These are phyloP conservation scores for Coprinopsis sp. DNA, from an alignment of 768 basidiomycete species.

Conservation along the genomic window DNA sequence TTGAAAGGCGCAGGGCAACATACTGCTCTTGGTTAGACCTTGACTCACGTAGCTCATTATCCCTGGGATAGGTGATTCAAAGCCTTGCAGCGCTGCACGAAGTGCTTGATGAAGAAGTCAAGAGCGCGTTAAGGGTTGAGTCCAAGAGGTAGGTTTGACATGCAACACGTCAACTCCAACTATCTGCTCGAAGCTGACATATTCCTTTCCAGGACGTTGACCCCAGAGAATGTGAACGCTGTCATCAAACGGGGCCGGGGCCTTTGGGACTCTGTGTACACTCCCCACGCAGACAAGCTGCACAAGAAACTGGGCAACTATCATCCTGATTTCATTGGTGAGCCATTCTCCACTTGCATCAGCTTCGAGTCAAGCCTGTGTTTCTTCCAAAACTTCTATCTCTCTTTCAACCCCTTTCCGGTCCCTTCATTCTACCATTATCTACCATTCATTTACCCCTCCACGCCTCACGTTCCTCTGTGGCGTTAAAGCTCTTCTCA, in stretches of 20 bases:
- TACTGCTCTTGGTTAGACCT: constrained; percentile 1
- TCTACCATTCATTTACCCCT: too few species aligned
- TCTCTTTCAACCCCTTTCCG: too few species aligned
- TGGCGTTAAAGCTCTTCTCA: too few species aligned
- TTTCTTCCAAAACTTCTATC: too few species aligned
- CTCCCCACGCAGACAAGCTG: constrained; percentile 86
- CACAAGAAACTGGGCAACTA: constrained; percentile 80
- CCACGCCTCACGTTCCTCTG: too few species aligned
- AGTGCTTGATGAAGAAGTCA: constrained; percentile 80
- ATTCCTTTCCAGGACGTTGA: constrained; percentile 46
- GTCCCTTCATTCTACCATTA: too few species aligned
- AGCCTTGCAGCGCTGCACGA: constrained; percentile 72
- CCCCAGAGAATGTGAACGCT: constrained; percentile 60
- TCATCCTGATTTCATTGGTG: constrained; percentile 93
- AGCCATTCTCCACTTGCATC: constrained; percentile 43
- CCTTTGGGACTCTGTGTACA: constrained; percentile 85
- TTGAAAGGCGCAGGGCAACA: too few species aligned
- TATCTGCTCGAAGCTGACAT: too few species aligned
- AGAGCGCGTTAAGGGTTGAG: constrained; percentile 57
- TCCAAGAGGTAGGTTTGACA: constrained; percentile 51
- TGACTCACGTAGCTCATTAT: constrained; percentile 13
- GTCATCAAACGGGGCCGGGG: constrained; percentile 62
- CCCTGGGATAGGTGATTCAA: constrained; percentile 61
- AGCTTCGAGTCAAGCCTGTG: too few species aligned
- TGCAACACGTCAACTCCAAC: too few species aligned